Conservation (phyloP, 2,329 filamentous ascomycete genomes). For the Paraphoma chrysanthemicola region DNA sequence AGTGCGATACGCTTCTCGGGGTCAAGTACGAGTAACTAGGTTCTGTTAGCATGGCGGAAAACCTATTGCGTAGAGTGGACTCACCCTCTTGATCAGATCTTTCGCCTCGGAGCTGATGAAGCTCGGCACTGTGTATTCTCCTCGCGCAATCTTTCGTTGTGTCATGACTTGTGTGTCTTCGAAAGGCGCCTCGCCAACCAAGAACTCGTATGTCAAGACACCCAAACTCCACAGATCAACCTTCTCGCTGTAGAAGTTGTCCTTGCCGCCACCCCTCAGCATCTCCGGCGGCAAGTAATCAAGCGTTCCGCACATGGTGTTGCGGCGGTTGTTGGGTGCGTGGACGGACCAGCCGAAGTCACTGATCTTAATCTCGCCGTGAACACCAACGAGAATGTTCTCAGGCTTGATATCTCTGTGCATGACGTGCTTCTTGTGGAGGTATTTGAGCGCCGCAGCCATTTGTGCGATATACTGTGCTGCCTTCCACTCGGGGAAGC, state of each 20-base stretch:
- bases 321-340: slow-evolving; percentile 89
- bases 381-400: slow-evolving; percentile 94
- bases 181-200: slow-evolving; percentile 95
- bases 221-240: slow-evolving; percentile 96
- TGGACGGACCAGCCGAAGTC: slow-evolving; percentile 99
- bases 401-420: slow-evolving; percentile 98
- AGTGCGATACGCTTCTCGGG: slow-evolving; percentile 92
- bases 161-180: slow-evolving; percentile 97
- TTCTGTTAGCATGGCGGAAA: slow-evolving; percentile 7
- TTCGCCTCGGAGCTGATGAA: slow-evolving; percentile 90
- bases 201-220: slow-evolving; percentile 93
- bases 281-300: slow-evolving; percentile 99
- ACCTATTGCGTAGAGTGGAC: slow-evolving; percentile 29
- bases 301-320: slow-evolving; percentile 96
- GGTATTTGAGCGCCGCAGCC: slow-evolving; percentile 86
- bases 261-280: slow-evolving; percentile 79
- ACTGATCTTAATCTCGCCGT: slow-evolving; percentile 97
- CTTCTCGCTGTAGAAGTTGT: slow-evolving; percentile 93
- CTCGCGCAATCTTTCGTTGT: slow-evolving; percentile 83
- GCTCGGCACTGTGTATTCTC: slow-evolving; percentile 89
- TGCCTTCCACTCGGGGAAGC: slow-evolving; percentile 85
- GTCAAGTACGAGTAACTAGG: slow-evolving; percentile 77
- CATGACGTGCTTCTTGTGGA: slow-evolving; percentile 97
- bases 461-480: slow-evolving; percentile 89
- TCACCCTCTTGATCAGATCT: slow-evolving; percentile 89